Evolutionary conservation across 805 yeast genomes (phyloP).

Genomic region (Wickerhamiella cacticola): DNA sequence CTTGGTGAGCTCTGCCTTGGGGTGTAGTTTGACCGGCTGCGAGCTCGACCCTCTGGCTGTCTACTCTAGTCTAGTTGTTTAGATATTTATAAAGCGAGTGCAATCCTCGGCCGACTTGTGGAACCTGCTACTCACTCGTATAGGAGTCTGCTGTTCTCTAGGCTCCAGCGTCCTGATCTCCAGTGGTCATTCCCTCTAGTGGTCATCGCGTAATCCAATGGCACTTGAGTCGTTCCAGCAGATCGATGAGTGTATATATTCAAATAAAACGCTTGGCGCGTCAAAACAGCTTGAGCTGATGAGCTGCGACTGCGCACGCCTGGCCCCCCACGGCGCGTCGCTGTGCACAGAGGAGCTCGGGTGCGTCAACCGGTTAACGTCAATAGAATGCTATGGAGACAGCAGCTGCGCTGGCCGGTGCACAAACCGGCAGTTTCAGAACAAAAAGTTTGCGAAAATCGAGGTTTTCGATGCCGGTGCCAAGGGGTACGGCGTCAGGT

Average conservation of each 20-base stretch:
- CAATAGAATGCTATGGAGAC: constrained; percentile 76
- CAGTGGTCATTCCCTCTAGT: too few species aligned
- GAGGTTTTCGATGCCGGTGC: constrained; percentile 69
- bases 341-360: constrained; percentile 82
- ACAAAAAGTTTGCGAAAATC: constrained; percentile 57
- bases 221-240: constrained; percentile 33
- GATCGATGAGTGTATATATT: constrained; percentile 50
- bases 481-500: constrained; percentile 86
- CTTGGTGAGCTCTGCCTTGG: too few species aligned
- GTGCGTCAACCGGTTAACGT: constrained; percentile 85
- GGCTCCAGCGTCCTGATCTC: too few species aligned
- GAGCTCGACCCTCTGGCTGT: too few species aligned
- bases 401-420: constrained; percentile 42
- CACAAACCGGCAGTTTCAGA: constrained; percentile 88
- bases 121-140: too few species aligned
- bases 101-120: too few species aligned
- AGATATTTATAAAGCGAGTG: too few species aligned
- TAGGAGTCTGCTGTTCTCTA: too few species aligned
- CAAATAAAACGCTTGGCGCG: constrained; percentile 48
- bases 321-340: constrained; percentile 28
- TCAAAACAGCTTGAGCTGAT: constrained; percentile 70
- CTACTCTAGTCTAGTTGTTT: too few species aligned
- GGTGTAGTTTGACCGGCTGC: too few species aligned
- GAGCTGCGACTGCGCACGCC: constrained; percentile 75
- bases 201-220: constrained; percentile 1